These are phyloP conservation scores for Scortechinia acanthostroma DNA, from an alignment of 2,329 filamentous ascomycete species.

Conservation along the genomic window DNA sequence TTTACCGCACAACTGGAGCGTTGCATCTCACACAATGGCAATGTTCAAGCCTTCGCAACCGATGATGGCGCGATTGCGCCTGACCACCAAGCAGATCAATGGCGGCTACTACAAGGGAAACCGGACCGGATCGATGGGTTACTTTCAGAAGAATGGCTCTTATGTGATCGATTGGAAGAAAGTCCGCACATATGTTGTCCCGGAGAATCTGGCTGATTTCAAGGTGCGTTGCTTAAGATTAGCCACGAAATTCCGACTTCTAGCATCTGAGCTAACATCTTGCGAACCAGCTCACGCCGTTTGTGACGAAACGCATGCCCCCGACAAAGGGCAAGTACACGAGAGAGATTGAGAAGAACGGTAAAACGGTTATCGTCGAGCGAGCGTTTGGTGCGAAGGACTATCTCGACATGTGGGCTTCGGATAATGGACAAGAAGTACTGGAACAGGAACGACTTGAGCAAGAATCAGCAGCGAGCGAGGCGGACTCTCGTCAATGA, in stretches of 20 bases:
- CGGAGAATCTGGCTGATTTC: conserved; percentile 60
- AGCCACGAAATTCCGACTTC: not conserved
- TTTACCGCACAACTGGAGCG: too few species aligned
- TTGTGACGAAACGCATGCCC: conserved; percentile 58
- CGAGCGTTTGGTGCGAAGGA: not conserved
- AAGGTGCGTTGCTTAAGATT: conserved; percentile 43
- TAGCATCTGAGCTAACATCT: conserved; percentile 2
- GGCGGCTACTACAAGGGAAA: conserved; percentile 98
- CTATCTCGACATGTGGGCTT: not conserved
- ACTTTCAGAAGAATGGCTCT: conserved; percentile 74
- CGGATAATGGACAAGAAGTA: not conserved
- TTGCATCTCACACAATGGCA: conserved; percentile 10
- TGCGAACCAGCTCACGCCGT: conserved; percentile 64
- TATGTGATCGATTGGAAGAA: conserved; percentile 81
- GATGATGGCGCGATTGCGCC: conserved; percentile 31
- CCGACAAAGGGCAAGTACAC: conserved; percentile 41
- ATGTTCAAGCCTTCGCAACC: conserved; percentile 31
- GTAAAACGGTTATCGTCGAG: not conserved
- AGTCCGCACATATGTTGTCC: conserved; percentile 84
- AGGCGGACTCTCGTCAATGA: not conserved
- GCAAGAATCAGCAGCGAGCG: not conserved
- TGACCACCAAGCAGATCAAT: conserved; percentile 89
- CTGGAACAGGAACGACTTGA: not conserved
- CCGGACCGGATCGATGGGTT: conserved; percentile 78
- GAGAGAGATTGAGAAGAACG: conserved; percentile 26